Base-by-base conservation (phyloP, 140 eudicot genomes). In the Eryngium alpinum region DNA sequence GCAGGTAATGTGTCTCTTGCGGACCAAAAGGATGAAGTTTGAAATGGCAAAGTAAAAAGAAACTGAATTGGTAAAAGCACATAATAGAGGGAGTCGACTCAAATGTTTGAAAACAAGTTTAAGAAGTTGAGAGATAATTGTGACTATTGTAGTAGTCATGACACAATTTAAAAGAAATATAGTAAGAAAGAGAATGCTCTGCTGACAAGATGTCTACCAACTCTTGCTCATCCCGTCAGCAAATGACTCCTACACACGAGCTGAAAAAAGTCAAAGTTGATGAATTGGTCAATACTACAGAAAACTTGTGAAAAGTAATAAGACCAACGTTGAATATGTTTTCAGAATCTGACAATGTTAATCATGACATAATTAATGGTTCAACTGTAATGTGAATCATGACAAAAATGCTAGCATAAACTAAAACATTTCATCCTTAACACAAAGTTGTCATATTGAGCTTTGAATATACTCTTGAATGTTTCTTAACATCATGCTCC, bases 221-320 rank as follows among this genome's bases (percentile, higher is more conserved):
- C 60, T 75, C 27, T 18, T 32, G 46, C 60, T 72, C 32, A 72
- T 4, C n/a, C 62, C 7, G 34, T 46, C 13, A 10, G 10, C 11
- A 49, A n/a, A 5, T 31, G 59, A 9, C 6, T 11, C 38, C 22
- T n/a, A 32, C 77, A 4, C 27, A 34, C 22, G 77, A 22, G 33
- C 22, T 6, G 76, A 10, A n/a, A 73, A 14, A 4, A 18, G 56
- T 22, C 28, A 7, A 43, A 44, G 15, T 43, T 73, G 34, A 27
- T 76, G 43, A 15, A 43, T 57, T 76, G 66, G 80, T 49, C 80
- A 52, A 77, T 29, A 76, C 63, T 14, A 25, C 79, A 75, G 27
- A 16, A 18, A 75, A 21, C 63, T 27, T 50, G 53, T 6, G 13
- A 46, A 49, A 27, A 72, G 21, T 4, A n/a, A 49, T 24, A 0